These are phyloP conservation scores for Starmerella powellii DNA, from an alignment of 805 yeast genomes.

Conservation along the genomic window DNA sequence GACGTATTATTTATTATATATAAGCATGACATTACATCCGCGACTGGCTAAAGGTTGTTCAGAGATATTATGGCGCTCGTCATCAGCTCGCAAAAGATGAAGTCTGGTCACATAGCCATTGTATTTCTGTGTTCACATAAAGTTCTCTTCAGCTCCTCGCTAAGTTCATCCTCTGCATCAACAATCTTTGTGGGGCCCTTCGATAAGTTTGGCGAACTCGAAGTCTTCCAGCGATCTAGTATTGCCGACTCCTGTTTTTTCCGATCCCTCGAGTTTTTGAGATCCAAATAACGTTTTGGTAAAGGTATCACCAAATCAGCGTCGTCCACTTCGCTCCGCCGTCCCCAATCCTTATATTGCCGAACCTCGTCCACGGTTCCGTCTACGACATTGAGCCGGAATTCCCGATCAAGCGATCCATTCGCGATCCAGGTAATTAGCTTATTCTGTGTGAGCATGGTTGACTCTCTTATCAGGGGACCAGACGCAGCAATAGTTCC, in stretches of 20 bases:
- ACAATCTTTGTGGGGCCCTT: not conserved
- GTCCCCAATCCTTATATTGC: no score
- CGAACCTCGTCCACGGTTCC: not conserved
- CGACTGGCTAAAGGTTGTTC: no score
- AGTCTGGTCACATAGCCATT: constrained; percentile 1
- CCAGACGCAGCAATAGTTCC: no score
- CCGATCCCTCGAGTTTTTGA: no score
- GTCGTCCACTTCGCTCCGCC: no score
- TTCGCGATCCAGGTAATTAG: not conserved
- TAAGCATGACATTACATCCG: not conserved
- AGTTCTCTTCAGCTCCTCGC: not conserved
- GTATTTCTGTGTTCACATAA: constrained; percentile 2
- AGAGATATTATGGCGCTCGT: no score
- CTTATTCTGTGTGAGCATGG: not conserved
- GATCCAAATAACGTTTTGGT: no score
- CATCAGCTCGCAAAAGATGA: no score
- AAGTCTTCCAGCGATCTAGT: not conserved
- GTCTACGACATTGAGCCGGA: not conserved
- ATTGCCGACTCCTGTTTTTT: not conserved
- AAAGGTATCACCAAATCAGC: no score
- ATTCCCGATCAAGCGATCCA: not conserved
- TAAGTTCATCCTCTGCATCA: not conserved
- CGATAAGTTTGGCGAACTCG: not conserved
- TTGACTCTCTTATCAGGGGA: no score
- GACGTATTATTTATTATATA: no score